Percentiles rank a stretch among this genome's conserved stretches.
Conservation (phyloP, 73 alveolate species). For the Halteria grandinella region DNA sequence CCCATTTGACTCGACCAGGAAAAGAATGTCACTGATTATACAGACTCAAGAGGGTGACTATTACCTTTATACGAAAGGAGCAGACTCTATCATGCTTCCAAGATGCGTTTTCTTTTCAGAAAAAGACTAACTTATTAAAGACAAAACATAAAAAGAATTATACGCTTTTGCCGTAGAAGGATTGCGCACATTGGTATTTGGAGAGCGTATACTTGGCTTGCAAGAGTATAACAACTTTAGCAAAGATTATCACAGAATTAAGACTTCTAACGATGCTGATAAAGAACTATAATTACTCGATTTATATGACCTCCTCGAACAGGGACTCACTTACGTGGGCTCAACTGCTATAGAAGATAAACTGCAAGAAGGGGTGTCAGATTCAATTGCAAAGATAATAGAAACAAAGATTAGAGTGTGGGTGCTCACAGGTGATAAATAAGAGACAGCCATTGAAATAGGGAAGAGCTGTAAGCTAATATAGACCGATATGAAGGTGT, state of each 20-base stretch:
- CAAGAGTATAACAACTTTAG: slow-evolving; percentile 73
- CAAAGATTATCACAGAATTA: slow-evolving; percentile 52
- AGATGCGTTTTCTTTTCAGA: neutral
- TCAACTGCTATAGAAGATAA: slow-evolving; percentile 98
- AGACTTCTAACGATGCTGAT: slow-evolving; percentile 41
- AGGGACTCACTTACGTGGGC: slow-evolving; percentile 85
- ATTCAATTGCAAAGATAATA: slow-evolving; percentile 88
- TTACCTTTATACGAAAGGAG: slow-evolving; percentile 80
- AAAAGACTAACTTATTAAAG: slow-evolving; percentile 52
- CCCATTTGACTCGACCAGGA: slow-evolving; percentile 68
- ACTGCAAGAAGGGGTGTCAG: slow-evolving; percentile 97
- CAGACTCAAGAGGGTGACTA: slow-evolving; percentile 20
- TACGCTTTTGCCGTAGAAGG: slow-evolving; percentile 98
- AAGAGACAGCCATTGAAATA: slow-evolving; percentile 94
- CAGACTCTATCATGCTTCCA: slow-evolving; percentile 85
- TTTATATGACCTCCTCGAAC: slow-evolving; percentile 80
- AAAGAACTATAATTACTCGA: slow-evolving; percentile 63
- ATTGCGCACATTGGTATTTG: slow-evolving; percentile 90
- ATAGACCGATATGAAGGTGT: slow-evolving; percentile 69
- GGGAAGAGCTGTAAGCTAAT: slow-evolving; percentile 84
- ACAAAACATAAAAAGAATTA: slow-evolving; percentile 77
- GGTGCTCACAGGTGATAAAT: slow-evolving; percentile 97
- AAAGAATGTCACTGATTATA: slow-evolving; percentile 53
- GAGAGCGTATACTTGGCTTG: slow-evolving; percentile 67
- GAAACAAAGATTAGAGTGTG: slow-evolving; percentile 93